phyloP scores from a whole-genome alignment of 1,284 basidiomycete genomes.

The Bondarzewia mesenterica region DNA sequence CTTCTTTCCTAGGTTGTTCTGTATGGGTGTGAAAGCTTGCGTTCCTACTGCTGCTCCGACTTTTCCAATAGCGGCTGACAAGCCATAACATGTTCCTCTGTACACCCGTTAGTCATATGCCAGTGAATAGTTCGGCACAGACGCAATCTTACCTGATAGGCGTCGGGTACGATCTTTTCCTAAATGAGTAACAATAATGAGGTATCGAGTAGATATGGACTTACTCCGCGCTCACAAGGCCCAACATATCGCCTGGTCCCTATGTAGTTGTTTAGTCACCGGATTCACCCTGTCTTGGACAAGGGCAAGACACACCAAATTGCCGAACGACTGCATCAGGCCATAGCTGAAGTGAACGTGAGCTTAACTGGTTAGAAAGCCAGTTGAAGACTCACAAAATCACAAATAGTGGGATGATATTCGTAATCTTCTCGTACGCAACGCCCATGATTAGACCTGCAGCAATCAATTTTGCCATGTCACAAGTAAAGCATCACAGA shows the following conservation, averaged over 20 bases:
- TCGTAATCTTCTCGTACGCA: constrained; percentile 59
- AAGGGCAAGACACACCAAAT: constrained; percentile 34
- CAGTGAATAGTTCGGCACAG: too few relatives aligned
- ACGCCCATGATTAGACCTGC: constrained; percentile 56
- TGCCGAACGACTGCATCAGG: constrained; percentile 62
- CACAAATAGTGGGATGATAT: constrained; percentile 59
- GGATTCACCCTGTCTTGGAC: background rate
- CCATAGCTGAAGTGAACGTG: constrained; percentile 44
- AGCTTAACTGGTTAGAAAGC: constrained; percentile 9
- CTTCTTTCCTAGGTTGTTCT: constrained; percentile 57
- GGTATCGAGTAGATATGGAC: constrained; percentile 18
- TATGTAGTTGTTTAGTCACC: constrained; percentile 16
- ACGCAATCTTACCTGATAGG: constrained; percentile 48
- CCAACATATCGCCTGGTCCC: constrained; percentile 72
- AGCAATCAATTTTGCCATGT: too few relatives aligned
- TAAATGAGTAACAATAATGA: constrained; percentile 1
- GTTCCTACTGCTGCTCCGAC: constrained; percentile 72
- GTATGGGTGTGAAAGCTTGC: constrained; percentile 72
- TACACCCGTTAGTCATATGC: too few relatives aligned
- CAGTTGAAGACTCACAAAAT: constrained; percentile 40
- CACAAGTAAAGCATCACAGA: background rate
- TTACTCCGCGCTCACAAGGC: constrained; percentile 58
- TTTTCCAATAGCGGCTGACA: constrained; percentile 70
- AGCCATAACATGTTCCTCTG: constrained; percentile 57
- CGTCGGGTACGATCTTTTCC: constrained; percentile 52